Conservation (phyloP, 2,329 filamentous ascomycete genomes). For the Penicillium olsonii region DNA sequence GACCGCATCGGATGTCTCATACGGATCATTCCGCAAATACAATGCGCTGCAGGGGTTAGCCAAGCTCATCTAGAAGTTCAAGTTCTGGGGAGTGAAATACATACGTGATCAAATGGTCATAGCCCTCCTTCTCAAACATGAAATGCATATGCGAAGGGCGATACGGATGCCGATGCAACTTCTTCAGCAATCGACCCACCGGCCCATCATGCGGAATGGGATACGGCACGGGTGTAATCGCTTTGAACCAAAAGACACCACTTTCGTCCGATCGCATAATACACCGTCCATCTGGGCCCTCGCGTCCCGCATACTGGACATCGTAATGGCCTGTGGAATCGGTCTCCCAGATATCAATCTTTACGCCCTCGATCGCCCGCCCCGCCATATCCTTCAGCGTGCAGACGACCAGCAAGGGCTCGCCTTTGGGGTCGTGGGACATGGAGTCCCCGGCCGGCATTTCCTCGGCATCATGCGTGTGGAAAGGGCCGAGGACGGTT, state of each 20-base stretch:
- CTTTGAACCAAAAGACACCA: slow-evolving; percentile 81
- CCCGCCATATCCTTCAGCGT: slow-evolving; percentile 67
- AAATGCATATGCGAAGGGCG: slow-evolving; percentile 81
- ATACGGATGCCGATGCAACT: slow-evolving; percentile 72
- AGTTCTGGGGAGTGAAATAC: slow-evolving; percentile 36
- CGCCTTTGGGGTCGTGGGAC: slow-evolving; percentile 68
- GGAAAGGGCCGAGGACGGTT: slow-evolving; percentile 79
- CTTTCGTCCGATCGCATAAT: slow-evolving; percentile 69
- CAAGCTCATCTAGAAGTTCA: background rate
- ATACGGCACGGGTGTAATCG: slow-evolving; percentile 81
- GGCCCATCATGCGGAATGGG: slow-evolving; percentile 83
- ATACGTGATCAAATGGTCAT: slow-evolving; percentile 80
- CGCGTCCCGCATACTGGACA: slow-evolving; percentile 69
- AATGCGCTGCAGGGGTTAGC: slow-evolving; percentile 58
- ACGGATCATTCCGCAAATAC: slow-evolving; percentile 75
- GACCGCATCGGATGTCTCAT: slow-evolving; percentile 80
- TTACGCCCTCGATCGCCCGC: slow-evolving; percentile 64
- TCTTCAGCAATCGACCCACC: slow-evolving; percentile 69
- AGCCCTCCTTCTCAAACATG: slow-evolving; percentile 80
- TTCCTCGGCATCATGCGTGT: slow-evolving; percentile 72
- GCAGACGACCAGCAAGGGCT: slow-evolving; percentile 73
- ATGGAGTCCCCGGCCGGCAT: slow-evolving; percentile 60
- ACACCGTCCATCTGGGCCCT: slow-evolving; percentile 70
- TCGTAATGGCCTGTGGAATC: slow-evolving; percentile 80
- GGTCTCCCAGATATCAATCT: slow-evolving; percentile 83